Base-by-base conservation (phyloP, 768 basidiomycete species). In the Lactarius trivialis region DNA sequence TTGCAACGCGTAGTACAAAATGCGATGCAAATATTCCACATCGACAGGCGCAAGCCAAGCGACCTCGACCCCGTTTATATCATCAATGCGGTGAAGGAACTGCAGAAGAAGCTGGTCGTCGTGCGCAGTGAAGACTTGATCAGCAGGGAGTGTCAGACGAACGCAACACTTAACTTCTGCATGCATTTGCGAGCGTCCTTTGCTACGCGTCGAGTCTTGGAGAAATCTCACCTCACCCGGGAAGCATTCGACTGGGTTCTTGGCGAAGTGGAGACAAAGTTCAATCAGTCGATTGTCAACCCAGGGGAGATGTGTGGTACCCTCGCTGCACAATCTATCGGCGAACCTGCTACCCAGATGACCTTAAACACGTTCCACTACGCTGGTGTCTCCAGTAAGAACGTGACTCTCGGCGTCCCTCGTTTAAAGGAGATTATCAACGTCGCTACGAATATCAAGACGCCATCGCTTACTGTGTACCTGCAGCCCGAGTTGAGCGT, bases 231-330 rank as follows among this genome's bases (percentile, higher is more conserved):
- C 68, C 79, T 98, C 37, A 94, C 89, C 64, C 81, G 84, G 49
- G 93, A 97, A 74, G 96, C 96, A 3, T 98, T 97, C 72, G 94
- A 98, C 70, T 99, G 97, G 97, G 93, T 98, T 1, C 69, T 98
- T 55, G 79, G 97, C 65, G 97, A 98, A 75, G 84, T 98, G 33
- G 95, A 98, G 73, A 81, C 91, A 50, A 94, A 95, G 73, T 98
- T 98, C 81, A 96, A 98, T 71, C 88, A 87, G 68, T 89, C 97
- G 3, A 69, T 96, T 2, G 93, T 84, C 11, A 89, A 97, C 69
- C 92, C 97, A 0, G 95, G 96, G 50, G 97, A 98, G 76, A 99
- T 99, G 97, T 98, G 97, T 67, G 97, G 97, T 49, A 97, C 94
- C 0, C 83, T 98, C 24, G 89, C 96, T 39, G 97, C 97, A 0